Evolutionary conservation across 2,329 filamentous ascomycete species (phyloP).

Genomic region (Pestalotiopsis sp.): DNA sequence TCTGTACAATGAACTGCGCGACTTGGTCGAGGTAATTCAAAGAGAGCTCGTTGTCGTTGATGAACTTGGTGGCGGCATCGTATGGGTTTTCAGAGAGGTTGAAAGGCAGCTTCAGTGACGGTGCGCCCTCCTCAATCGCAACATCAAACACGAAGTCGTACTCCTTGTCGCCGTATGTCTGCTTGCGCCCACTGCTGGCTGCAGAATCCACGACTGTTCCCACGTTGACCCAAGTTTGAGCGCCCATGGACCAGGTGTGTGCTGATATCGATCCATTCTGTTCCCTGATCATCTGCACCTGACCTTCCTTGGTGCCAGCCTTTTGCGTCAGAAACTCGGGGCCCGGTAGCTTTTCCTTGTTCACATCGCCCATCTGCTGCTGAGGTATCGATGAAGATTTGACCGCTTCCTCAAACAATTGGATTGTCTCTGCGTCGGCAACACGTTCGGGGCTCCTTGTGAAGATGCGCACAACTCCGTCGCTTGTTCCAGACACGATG

Average conservation of each 20-base stretch:
- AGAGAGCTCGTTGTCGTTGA: conserved; percentile 85
- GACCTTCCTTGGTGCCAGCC: conserved; percentile 91
- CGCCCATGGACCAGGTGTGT: conserved; percentile 79
- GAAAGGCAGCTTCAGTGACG: conserved; percentile 89
- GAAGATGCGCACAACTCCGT: conserved; percentile 84
- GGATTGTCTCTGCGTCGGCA: conserved; percentile 69
- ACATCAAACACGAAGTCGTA: conserved; percentile 98
- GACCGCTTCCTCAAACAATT: conserved; percentile 80
- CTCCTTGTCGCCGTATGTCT: conserved; percentile 77
- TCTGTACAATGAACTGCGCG: conserved; percentile 87
- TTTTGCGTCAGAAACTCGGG: conserved; percentile 83
- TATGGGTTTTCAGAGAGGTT: conserved; percentile 93
- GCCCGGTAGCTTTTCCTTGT: conserved; percentile 89
- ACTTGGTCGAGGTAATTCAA: conserved; percentile 88
- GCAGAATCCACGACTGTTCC: conserved; percentile 93
- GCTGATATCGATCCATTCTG: conserved; percentile 80
- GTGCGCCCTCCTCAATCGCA: conserved; percentile 92
- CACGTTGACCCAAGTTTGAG: conserved; percentile 80
- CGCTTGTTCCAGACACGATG: conserved; percentile 91
- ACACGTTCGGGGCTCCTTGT: conserved; percentile 70
- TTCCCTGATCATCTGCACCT: conserved; percentile 90
- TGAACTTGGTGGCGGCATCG: conserved; percentile 87
- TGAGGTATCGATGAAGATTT: conserved; percentile 84
- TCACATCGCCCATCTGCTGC: conserved; percentile 79
- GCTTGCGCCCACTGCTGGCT: conserved; percentile 79